These are phyloP conservation scores for Microsporum canis DNA, from an alignment of 2,329 filamentous ascomycete genomes.

Conservation along the genomic window DNA sequence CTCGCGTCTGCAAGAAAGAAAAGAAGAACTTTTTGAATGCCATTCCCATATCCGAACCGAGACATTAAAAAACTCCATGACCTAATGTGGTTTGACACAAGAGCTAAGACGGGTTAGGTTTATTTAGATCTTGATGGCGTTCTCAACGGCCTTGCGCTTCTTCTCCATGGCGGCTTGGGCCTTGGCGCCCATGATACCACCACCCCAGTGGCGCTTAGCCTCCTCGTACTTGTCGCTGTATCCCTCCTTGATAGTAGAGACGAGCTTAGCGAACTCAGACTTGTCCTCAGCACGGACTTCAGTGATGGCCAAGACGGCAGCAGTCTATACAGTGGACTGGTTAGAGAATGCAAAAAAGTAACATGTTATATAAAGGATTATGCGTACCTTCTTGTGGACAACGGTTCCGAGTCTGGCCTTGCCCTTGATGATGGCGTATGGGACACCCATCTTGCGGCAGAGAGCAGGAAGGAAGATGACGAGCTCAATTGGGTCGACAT, in stretches of 20 bases:
- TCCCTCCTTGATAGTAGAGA: slow-evolving; percentile 93
- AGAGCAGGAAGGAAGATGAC: slow-evolving; percentile 98
- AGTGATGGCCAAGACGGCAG: slow-evolving; percentile 86
- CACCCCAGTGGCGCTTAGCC: slow-evolving; percentile 87
- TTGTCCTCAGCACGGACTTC: slow-evolving; percentile 98
- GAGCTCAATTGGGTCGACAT: slow-evolving; percentile 98
- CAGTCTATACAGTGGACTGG: slow-evolving; percentile 55
- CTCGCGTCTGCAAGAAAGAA: not conserved
- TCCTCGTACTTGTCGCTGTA: slow-evolving; percentile 95
- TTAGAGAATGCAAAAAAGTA: not conserved
- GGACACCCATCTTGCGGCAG: slow-evolving; percentile 99
- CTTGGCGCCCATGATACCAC: slow-evolving; percentile 99
- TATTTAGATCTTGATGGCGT: slow-evolving; percentile 91
- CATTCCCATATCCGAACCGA: not conserved
- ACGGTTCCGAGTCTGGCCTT: slow-evolving; percentile 98
- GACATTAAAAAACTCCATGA: not conserved
- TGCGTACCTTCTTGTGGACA: slow-evolving; percentile 90
- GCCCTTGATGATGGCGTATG: slow-evolving; percentile 98
- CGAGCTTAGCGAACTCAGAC: slow-evolving; percentile 91
- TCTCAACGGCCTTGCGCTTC: slow-evolving; percentile 88
- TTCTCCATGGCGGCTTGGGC: slow-evolving; percentile 66
- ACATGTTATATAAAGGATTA: not conserved
- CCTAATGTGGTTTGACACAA: not conserved
- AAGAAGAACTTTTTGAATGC: not conserved
- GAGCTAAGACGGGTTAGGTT: not conserved